Percentiles rank a stretch among this genome's conserved stretches.
These are phyloP conservation scores for Eremothecium cymbalariae DNA, from an alignment of 1,139 yeast genomes.

Conservation along the genomic window DNA sequence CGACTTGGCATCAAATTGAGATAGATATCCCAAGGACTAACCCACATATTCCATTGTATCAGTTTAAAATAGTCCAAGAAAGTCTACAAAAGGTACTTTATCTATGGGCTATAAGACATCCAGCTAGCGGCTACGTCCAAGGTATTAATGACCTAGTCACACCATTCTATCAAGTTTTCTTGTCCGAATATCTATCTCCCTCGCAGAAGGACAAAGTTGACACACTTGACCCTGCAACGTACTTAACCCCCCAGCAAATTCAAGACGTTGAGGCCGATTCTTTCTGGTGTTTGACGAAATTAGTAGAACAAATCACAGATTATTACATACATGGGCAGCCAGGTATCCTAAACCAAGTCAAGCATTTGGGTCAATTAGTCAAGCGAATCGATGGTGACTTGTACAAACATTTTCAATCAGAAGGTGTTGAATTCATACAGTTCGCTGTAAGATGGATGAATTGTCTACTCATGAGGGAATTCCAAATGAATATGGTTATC, in stretches of 20 bases:
- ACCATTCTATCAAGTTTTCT: constrained; percentile 85
- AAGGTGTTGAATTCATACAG: constrained; percentile 86
- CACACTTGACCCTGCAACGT: constrained; percentile 51
- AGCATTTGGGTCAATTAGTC: constrained; percentile 67
- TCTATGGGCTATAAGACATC: constrained; percentile 95
- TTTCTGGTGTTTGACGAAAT: constrained; percentile 89
- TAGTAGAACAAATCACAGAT: constrained; percentile 90
- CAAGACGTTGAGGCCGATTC: constrained; percentile 83
- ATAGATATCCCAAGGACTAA: constrained; percentile 94
- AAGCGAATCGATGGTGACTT: constrained; percentile 70
- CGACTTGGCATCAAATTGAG: constrained; percentile 90
- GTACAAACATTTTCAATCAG: constrained; percentile 64
- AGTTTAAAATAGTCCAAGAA: constrained; percentile 61
- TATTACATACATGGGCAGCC: constrained; percentile 98
- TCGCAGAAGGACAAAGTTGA: constrained; percentile 37
- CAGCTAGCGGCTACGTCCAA: constrained; percentile 98
- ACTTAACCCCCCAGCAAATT: constrained; percentile 47
- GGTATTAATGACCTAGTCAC: constrained; percentile 94
- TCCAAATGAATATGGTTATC: constrained; percentile 65
- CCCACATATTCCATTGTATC: constrained; percentile 71
- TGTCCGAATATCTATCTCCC: constrained; percentile 51
- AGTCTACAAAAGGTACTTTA: constrained; percentile 75
- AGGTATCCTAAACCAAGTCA: constrained; percentile 86
- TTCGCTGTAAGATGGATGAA: constrained; percentile 99
- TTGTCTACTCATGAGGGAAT: constrained; percentile 89